A percentile compares a stretch with the other conserved stretches of the same genome.
These are phyloP conservation scores for Skeletonema marinoi DNA, from an alignment of 108 stramenopile genomes.

Conservation along the genomic window DNA sequence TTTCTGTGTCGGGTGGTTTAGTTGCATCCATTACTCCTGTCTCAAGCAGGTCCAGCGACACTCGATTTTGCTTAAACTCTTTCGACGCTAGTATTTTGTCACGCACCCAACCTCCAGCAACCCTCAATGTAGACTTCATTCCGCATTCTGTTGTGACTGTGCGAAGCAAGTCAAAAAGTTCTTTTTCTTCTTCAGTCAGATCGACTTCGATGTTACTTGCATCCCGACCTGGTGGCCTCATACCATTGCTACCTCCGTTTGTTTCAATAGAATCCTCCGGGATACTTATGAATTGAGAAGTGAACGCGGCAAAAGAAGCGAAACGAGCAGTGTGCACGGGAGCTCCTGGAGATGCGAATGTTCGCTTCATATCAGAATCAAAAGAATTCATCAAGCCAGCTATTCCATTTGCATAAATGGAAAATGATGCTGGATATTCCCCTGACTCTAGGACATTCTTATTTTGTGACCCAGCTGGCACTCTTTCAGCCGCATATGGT, in stretches of 20 bases:
- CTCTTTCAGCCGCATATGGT: not conserved
- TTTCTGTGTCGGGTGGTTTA: slow-evolving; percentile 1
- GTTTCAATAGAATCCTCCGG: not conserved
- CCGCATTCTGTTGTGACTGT: slow-evolving; percentile 58
- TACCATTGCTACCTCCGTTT: not conserved
- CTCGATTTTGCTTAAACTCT: slow-evolving; percentile 43
- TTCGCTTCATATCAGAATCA: slow-evolving; percentile 22
- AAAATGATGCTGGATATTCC: not conserved
- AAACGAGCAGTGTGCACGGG: not conserved
- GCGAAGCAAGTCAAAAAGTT: slow-evolving; percentile 72
- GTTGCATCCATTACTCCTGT: not conserved
- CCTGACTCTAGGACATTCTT: not conserved
- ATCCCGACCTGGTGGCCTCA: slow-evolving; percentile 11
- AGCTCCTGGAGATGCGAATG: slow-evolving; percentile 10
- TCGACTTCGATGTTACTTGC: slow-evolving; percentile 49
- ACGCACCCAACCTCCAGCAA: slow-evolving; percentile 99
- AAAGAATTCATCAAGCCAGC: slow-evolving; percentile 16
- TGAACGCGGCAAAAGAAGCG: slow-evolving; percentile 14
- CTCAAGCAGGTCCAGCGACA: not conserved
- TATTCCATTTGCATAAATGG: slow-evolving; percentile 19
- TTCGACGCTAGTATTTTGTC: slow-evolving; percentile 87
- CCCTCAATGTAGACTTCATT: slow-evolving; percentile 84
- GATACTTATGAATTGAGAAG: not conserved
- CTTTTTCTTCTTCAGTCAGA: slow-evolving; percentile 70
- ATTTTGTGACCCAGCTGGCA: not conserved